Conservation (phyloP, 2,329 filamentous ascomycete genomes). For the Fusarium guadeloupense region DNA sequence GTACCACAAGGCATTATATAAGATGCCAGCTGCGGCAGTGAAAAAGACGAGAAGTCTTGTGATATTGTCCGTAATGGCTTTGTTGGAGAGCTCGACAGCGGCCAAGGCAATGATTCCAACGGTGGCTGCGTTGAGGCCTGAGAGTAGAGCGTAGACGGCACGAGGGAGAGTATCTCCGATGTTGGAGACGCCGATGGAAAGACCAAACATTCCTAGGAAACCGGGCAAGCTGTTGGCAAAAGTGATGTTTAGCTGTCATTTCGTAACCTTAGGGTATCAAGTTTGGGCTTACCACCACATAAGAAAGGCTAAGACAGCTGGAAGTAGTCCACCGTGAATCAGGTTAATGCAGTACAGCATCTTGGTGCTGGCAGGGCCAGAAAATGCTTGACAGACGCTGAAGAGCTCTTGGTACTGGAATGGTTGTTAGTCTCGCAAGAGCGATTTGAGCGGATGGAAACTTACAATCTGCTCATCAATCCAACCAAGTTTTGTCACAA, state of each 20-base stretch:
- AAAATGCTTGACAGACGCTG: conserved; percentile 72
- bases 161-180: conserved; percentile 67
- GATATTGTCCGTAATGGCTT: conserved; percentile 71
- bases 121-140: conserved; percentile 75
- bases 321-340: conserved; percentile 67
- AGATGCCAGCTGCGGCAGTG: conserved; percentile 69
- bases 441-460: fast-evolving
- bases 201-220: conserved; percentile 73
- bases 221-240: conserved; percentile 63
- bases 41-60: conserved; percentile 72
- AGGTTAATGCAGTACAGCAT: conserved; percentile 75
- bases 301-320: conserved; percentile 67
- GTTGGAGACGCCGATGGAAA: conserved; percentile 70
- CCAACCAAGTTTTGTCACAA: conserved; percentile 69
- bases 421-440: neutral
- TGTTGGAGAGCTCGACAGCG: conserved; percentile 72
- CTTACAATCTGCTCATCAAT: conserved; percentile 72
- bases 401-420: conserved; percentile 76
- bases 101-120: conserved; percentile 78
- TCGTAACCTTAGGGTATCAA: conserved; percentile 53
- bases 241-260: conserved; percentile 39
- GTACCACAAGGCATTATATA: conserved; percentile 80
- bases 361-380: conserved; percentile 75
- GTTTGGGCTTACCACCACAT: conserved; percentile 65
- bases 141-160: conserved; percentile 74